Evolutionary conservation across 2,329 filamentous ascomycete genomes (phyloP), one percentile per base, ranked within the genome.

Genomic region (Fusarium phyllophilum): DNA sequence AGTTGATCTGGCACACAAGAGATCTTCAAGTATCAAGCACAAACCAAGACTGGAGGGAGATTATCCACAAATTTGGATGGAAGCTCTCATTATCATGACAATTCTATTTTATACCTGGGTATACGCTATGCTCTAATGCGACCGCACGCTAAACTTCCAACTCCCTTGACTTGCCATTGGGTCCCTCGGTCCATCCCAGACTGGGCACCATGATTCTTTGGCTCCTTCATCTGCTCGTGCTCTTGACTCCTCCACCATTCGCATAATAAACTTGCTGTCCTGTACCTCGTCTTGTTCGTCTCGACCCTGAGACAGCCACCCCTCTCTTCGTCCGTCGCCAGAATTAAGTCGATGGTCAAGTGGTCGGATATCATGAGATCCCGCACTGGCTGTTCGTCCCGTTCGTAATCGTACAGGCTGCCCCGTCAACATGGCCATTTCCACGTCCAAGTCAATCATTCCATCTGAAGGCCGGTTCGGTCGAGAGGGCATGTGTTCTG

Each of bases 51-150:
- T 77, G 75, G 75, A 75, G 70, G 24, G 70, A 74, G 22, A 58
- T 78, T 17, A 73, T 77, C 31, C 70, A 77, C 56, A 77, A 74
- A 17, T 77, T 77, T 64, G 75, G 75, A 13, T 77, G 75, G 75
- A 78, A 77, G 29, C 45, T 77, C 41, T 66, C 66, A 17, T 29
- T 69, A 20, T 68, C 66, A 31, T 66, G 29, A 58, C 2, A 9
- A 36, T 44, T 26, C 12, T 34, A 38, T 26, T 24, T 22, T n/a
- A 31, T n/a, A 41, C 34, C 24, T n/a, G 51, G 34, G 34, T 41
- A 55, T 55, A 31, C 48, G 13, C 31, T 49, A 33, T 20, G n/a
- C 55, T 58, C 55, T 51, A 67, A 67, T 66, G 59, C 31, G 54
- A 55, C 39, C 44, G 68, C 65, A 68, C 41, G 42, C 72, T 75